These are phyloP conservation scores for Lentinula aciculospora DNA, from an alignment of 768 basidiomycete genomes.

Conservation along the genomic window DNA sequence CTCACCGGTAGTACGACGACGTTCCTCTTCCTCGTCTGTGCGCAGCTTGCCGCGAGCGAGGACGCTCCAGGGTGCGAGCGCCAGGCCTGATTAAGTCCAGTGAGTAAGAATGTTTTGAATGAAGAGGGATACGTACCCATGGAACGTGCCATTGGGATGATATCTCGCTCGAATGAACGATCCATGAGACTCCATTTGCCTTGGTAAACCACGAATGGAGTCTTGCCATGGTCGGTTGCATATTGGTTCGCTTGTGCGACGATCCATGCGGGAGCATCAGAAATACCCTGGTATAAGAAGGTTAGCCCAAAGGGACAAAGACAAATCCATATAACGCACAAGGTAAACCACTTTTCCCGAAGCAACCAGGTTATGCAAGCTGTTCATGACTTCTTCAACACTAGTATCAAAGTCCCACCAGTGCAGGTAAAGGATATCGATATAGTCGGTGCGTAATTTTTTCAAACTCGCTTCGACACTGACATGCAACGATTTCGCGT, in stretches of 20 bases:
- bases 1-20: slow-evolving; percentile 20
- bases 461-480: slow-evolving; percentile 25
- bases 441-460: slow-evolving; percentile 23
- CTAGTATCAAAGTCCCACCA: slow-evolving; percentile 22
- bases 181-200: slow-evolving; percentile 29
- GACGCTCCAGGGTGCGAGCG: slow-evolving; percentile 33
- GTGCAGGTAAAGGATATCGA: slow-evolving; percentile 15
- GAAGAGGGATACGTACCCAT: slow-evolving; percentile 18
- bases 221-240: slow-evolving; percentile 32
- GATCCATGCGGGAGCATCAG: slow-evolving; percentile 33
- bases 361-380: slow-evolving; percentile 37
- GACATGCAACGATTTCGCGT: slow-evolving; percentile 26
- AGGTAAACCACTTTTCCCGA: slow-evolving; percentile 39
- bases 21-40: slow-evolving; percentile 24
- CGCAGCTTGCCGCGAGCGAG: slow-evolving; percentile 23
- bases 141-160: slow-evolving; percentile 30
- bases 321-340: not conserved
- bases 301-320: not conserved
- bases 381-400: slow-evolving; percentile 19
- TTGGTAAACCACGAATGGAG: slow-evolving; percentile 43
- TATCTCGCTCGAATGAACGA: slow-evolving; percentile 41
- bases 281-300: slow-evolving; percentile 23
- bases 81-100: slow-evolving; percentile 14
- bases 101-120: slow-evolving; percentile 13
- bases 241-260: slow-evolving; percentile 36